Base-by-base conservation (phyloP, 2,329 filamentous ascomycete genomes). In the Pseudopithomyces chartarum region DNA sequence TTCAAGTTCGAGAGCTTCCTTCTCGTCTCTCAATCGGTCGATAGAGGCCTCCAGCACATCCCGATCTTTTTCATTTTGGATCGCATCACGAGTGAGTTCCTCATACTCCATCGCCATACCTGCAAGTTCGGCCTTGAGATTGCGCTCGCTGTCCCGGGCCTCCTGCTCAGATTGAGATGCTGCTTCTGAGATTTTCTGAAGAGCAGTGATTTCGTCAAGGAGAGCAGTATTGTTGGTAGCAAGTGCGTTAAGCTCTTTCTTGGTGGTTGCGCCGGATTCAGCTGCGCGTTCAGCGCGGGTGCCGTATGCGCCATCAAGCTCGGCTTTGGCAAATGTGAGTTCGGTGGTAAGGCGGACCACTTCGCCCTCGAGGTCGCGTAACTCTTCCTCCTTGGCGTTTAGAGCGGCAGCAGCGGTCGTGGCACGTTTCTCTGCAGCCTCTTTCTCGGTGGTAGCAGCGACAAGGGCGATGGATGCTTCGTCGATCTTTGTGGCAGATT, bases 241-340 rank as follows among this genome's bases (percentile, higher is more conserved):
- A 38, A 87, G 76, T 8, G 80, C 80, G 56, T 87, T 84, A 22
- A 88, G 79, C 67, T 89, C 85, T 53, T 81, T 83, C 66, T 85
- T 84, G 42, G 87, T 80, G 20, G 79, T 73, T 8, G 80, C 78
- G 10, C 85, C 84, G 11, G 84, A 84, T 70, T 89, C 86, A n/a
- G 86, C 87, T 12, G 87, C 87, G 32, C 88, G 85, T 70, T 90
- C 82, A 10, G 86, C 84, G 50, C 88, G 82, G n/a, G 83, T 85
- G 39, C 95, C 95, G 71, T 98, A 97, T 71, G 96, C 96, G 60
- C 92, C 92, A 67, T 97, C 95, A 23, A 98, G 90, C 75, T 98
- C 94, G 52, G 93, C 91, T 69, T 87, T 86, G 23, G 90, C 92
- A 64, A 98, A 89, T n/a, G 94, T 96, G 40, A 98, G 84, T 79